phyloP scores from a whole-genome alignment of 352 stramenopile genomes.

The Hyaloperonospora brassicae region DNA sequence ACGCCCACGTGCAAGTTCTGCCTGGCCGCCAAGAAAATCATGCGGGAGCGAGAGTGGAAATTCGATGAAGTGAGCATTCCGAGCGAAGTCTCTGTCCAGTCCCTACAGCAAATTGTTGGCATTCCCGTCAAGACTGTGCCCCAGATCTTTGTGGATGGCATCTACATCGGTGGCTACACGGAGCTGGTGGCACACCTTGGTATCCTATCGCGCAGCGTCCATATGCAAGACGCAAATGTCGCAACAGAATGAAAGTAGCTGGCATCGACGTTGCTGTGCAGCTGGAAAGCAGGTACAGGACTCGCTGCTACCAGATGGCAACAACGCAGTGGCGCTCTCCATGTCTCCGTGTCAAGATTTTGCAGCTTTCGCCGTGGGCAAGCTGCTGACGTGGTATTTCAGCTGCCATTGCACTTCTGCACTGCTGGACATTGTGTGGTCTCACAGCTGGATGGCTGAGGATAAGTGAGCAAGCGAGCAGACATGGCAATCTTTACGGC shows the following conservation, averaged over 20 bases:
- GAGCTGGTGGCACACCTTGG: conserved; percentile 58
- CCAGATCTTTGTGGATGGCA: conserved; percentile 70
- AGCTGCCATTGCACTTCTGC: conserved; percentile 4
- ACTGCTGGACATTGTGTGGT: conserved; percentile 3
- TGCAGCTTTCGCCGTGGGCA: conserved; percentile 5
- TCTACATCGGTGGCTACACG: conserved; percentile 75
- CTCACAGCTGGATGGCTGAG: conserved; percentile 28
- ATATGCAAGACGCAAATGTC: too few relatives aligned
- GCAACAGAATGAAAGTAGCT: conserved; percentile 2
- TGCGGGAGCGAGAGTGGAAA: conserved; percentile 44
- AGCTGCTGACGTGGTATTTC: neutral
- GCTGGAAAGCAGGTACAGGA: conserved; percentile 1
- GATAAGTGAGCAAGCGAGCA: conserved; percentile 74
- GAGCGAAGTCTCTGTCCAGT: conserved; percentile 42
- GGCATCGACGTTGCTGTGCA: conserved; percentile 5
- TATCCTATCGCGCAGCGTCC: conserved; percentile 34
- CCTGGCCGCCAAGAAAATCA: conserved; percentile 48
- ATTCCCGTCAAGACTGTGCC: conserved; percentile 60
- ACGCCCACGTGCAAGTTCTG: conserved; percentile 78
- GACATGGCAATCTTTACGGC: too few relatives aligned
- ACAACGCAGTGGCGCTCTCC: conserved; percentile 13
- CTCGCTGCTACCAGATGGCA: conserved; percentile 10
- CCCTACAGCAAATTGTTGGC: conserved; percentile 51
- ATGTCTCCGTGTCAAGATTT: conserved; percentile 12
- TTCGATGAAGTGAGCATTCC: conserved; percentile 65